These are phyloP conservation scores for Euclidium syriacum DNA, from an alignment of 345 rosid species.

Conservation along the genomic window DNA sequence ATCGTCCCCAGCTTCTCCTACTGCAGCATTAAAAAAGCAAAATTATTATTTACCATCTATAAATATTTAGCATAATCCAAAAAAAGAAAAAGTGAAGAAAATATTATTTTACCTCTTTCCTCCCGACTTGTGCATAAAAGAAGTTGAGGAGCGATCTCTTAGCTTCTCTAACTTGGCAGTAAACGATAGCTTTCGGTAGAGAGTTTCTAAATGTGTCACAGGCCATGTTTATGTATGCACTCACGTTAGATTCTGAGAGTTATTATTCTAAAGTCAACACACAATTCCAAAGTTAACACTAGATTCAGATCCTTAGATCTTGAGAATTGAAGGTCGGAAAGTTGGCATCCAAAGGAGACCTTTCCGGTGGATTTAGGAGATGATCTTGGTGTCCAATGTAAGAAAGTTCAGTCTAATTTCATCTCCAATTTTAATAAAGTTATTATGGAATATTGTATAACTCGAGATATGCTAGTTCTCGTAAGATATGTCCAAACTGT, in stretches of 20 bases:
- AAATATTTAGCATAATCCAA: neutral
- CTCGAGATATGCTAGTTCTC: too few relatives aligned
- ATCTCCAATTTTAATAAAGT: too few relatives aligned
- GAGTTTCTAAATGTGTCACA: constrained; percentile 84
- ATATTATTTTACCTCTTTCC: constrained; percentile 67
- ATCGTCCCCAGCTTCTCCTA: constrained; percentile 83
- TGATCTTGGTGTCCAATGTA: too few relatives aligned
- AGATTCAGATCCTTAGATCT: too few relatives aligned
- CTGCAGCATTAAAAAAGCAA: constrained; percentile 56
- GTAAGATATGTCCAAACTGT: too few relatives aligned
- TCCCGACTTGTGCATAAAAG: constrained; percentile 85
- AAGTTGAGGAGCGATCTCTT: constrained; percentile 82
- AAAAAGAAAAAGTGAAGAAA: neutral
- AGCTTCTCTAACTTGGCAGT: constrained; percentile 94
- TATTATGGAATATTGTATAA: too few relatives aligned
- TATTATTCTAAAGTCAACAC: neutral
- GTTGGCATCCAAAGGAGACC: too few relatives aligned
- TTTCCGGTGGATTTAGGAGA: too few relatives aligned
- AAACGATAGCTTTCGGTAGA: constrained; percentile 92
- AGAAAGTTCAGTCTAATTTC: too few relatives aligned
- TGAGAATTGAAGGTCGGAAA: too few relatives aligned
- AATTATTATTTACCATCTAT: too few relatives aligned
- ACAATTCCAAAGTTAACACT: too few relatives aligned
- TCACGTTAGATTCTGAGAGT: constrained; percentile 88
- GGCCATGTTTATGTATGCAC: constrained; percentile 84